Evolutionary conservation across 2,329 filamentous ascomycete genomes (phyloP).

Genomic region (Aspergillus tanneri): DNA sequence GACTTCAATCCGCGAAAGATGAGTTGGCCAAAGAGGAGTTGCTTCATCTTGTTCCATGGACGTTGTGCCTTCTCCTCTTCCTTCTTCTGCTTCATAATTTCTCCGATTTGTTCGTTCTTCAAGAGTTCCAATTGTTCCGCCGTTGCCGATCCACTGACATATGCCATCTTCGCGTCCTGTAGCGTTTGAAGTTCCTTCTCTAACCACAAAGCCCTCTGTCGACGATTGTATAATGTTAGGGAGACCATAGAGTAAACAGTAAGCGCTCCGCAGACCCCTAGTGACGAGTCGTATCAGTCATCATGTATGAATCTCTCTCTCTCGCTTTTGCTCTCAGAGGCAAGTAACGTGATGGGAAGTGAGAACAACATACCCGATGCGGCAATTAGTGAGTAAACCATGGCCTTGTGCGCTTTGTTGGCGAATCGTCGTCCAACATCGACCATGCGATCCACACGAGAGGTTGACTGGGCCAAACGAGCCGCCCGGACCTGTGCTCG

Average conservation of each 20-base stretch:
- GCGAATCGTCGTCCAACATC: conserved; percentile 56
- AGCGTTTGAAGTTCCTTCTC: conserved; percentile 48
- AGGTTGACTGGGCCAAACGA: conserved; percentile 59
- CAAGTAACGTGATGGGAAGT: not conserved
- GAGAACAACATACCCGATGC: conserved; percentile 54
- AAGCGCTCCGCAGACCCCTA: conserved; percentile 60
- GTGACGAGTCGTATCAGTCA: conserved; percentile 6
- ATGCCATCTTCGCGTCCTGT: conserved; percentile 45
- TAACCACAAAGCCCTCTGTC: conserved; percentile 62
- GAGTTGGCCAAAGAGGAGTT: conserved; percentile 39
- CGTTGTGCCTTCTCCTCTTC: conserved; percentile 41
- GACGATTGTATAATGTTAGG: conserved; percentile 66
- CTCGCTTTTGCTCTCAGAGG: no score
- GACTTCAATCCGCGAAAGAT: conserved; percentile 41
- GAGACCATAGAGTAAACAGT: conserved; percentile 65
- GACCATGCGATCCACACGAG: conserved; percentile 55
- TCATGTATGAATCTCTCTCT: not conserved
- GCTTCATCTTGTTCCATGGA: conserved; percentile 40
- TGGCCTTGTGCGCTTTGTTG: conserved; percentile 60
- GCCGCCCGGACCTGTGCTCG: conserved; percentile 68
- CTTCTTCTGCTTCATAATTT: conserved; percentile 42
- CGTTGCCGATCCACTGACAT: conserved; percentile 40
- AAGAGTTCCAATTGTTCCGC: conserved; percentile 45
- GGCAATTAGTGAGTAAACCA: conserved; percentile 60
- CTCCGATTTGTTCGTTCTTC: conserved; percentile 46